Base-by-base conservation (phyloP, 2,329 filamentous ascomycete species). In the Apiospora kogelbergensis region DNA sequence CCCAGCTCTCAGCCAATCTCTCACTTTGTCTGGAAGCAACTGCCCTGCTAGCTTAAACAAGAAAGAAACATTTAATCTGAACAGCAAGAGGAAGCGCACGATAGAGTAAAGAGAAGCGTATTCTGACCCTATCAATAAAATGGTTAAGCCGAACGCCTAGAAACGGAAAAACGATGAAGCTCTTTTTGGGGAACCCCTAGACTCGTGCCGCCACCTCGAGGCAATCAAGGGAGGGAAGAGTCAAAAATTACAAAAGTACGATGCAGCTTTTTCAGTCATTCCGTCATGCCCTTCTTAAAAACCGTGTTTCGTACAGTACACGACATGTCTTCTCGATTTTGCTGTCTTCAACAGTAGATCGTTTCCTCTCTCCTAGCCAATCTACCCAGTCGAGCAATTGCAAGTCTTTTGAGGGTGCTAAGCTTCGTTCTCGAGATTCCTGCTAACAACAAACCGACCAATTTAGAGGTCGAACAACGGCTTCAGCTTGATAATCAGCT, bases 401-500 rank as follows among this genome's bases (percentile, higher is more conserved):
- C 53, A 13, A 60, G n/a, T 22, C 9, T 37, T 60, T 11, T n/a
- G 17, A 2, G 17, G 17, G 53, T n/a, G 26, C 48, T 13, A 37
- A 37, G 30, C 9, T n/a, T 37, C 1, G 2, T n/a, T 15, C 6
- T 17, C 17, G 53, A 37, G 53, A 60, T 37, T n/a, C 30, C 20
- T 15, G 3, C 40, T 15, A 42, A 13, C 40, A 42, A n/a, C 33
- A n/a, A n/a, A n/a, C n/a, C n/a, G n/a, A n/a, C 17, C 4, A 3
- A 9, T 37, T n/a, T 60, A 60, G 81, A 98, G 92, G 81, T 98
- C 96, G 79, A 98, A 98, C 74, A 97, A 79, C 48, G 93, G 90
- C 89, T 99, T 99, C 78, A 99, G 85, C 87, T 97, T 97, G 82
- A 95, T 93, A 78, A 99, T 94, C 72, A 99, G 85, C 77, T 89